phyloP scores from a whole-genome alignment of 495 filamentous ascomycete species.

The Wilcoxina mikolae region DNA sequence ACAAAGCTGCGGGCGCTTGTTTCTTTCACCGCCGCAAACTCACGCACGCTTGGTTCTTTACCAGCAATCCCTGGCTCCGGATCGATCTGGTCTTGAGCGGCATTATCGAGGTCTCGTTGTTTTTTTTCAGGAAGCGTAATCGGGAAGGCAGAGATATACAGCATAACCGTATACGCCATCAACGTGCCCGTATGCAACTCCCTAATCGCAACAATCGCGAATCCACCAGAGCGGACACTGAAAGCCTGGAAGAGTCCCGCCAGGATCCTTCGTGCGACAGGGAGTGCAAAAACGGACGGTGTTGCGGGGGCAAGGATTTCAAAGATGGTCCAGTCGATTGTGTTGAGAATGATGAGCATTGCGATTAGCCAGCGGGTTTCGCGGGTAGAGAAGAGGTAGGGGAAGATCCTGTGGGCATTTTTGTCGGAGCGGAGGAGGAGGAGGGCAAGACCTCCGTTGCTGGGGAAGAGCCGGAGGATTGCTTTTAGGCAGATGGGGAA shows the following conservation, averaged over 20 bases:
- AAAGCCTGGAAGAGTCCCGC: conserved; percentile 71
- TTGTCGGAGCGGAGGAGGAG: conserved; percentile 3
- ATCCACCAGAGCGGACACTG: conserved; percentile 68
- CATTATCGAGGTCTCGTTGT: conserved; percentile 9
- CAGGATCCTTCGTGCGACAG: conserved; percentile 46
- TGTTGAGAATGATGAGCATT: conserved; percentile 59
- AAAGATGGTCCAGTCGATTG: conserved; percentile 68
- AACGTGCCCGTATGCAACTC: conserved; percentile 57
- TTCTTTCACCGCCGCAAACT: too few species aligned
- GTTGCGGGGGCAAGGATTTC: conserved; percentile 68
- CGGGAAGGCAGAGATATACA: conserved; percentile 33
- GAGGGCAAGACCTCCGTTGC: conserved; percentile 4
- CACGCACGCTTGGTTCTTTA: too few species aligned
- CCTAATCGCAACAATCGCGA: conserved; percentile 64
- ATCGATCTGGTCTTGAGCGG: too few species aligned
- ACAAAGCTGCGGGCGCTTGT: conserved; percentile 35
- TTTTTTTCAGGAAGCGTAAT: conserved; percentile 7
- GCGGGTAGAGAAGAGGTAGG: conserved; percentile 61
- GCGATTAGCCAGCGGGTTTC: conserved; percentile 70
- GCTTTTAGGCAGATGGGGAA: conserved; percentile 19
- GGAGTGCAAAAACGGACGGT: conserved; percentile 41
- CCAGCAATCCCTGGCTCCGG: neutral
- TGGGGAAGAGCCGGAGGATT: conserved; percentile 6
- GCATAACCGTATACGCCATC: conserved; percentile 80
- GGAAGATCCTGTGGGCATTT: conserved; percentile 41